Evolutionary conservation across 495 filamentous ascomycete genomes (phyloP), one percentile per base, ranked within the genome.

Genomic region (Aspergillus ostianus): DNA sequence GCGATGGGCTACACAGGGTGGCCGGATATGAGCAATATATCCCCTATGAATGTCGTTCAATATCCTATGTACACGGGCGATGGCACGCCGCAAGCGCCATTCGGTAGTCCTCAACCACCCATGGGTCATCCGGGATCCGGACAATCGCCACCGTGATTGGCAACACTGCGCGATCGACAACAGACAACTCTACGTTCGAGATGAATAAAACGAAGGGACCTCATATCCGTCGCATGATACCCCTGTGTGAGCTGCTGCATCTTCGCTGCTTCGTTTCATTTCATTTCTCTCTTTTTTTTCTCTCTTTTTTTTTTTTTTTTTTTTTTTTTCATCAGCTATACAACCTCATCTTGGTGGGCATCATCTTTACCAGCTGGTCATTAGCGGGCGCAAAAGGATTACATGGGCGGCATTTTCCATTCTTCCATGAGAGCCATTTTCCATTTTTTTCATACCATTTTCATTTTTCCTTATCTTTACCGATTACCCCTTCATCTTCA

Each of bases 331-430:
- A 65, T 68, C 67, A 58, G 62, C 62, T 70, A 41, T 41, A 17
- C 36, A 41, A 41, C 36, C 36, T 41, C 12, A 12, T 41, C 13
- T 41, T 41, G 36, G 64, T 69, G 62, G 66, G 66, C 50, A 60
- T 67, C 73, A 66, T 66, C 58, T 70, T 69, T 70, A 63, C 64
- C 70, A 74, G 74, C 73, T 74, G 61, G 63, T 73, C 70, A 75
- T 76, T 72, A 77, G 74, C 74, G 73, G 74, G 74, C 73, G 73
- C 70, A 72, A 68, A 67, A 70, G 71, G 60, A 66, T 66, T 67
- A 41, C 12, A 41, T 59, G 68, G 67, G 67, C 70, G 71, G 74
- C 68, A 71, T 71, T 69, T 71, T 73, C 47, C 58, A 47, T 69
- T 67, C 32, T 60, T 59, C 53, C 41, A 58, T 47, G 50, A 47